These are phyloP conservation scores for Celoporthe dispersa DNA, from an alignment of 2,329 filamentous ascomycete species.

Conservation along the genomic window DNA sequence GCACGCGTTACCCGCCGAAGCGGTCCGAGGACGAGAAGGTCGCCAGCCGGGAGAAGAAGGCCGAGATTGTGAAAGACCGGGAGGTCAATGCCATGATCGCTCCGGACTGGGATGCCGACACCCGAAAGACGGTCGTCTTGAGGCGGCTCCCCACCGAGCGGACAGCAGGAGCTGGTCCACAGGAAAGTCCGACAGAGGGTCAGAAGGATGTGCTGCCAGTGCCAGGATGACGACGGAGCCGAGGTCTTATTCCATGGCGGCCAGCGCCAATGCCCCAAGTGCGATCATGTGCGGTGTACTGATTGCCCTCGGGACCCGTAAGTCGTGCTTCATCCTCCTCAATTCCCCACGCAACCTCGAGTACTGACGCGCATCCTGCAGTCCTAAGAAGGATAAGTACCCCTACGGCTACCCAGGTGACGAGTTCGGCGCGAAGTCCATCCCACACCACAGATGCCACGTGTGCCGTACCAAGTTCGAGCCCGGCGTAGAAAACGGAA, in stretches of 20 bases:
- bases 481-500: slow-evolving; percentile 52
- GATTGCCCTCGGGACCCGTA: slow-evolving; percentile 82
- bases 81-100: slow-evolving; percentile 60
- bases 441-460: slow-evolving; percentile 63
- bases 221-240: slow-evolving; percentile 40
- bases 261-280: slow-evolving; percentile 68
- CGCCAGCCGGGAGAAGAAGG: slow-evolving; percentile 56
- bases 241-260: slow-evolving; percentile 62
- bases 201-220: slow-evolving; percentile 77
- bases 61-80: slow-evolving; percentile 56
- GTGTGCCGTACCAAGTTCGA: slow-evolving; percentile 65
- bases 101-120: slow-evolving; percentile 53
- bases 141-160: slow-evolving; percentile 68
- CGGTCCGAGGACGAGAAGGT: slow-evolving; percentile 60
- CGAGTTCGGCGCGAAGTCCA: slow-evolving; percentile 55
- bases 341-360: neutral
- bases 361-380: slow-evolving; percentile 38
- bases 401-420: slow-evolving; percentile 73
- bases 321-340: slow-evolving; percentile 43
- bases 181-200: slow-evolving; percentile 75
- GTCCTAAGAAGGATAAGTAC: slow-evolving; percentile 70
- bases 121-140: slow-evolving; percentile 56
- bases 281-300: slow-evolving; percentile 75
- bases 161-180: slow-evolving; percentile 69
- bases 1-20: slow-evolving; percentile 73